Conservation (phyloP, 2,329 filamentous ascomycete genomes). For the Botrytis aclada region DNA sequence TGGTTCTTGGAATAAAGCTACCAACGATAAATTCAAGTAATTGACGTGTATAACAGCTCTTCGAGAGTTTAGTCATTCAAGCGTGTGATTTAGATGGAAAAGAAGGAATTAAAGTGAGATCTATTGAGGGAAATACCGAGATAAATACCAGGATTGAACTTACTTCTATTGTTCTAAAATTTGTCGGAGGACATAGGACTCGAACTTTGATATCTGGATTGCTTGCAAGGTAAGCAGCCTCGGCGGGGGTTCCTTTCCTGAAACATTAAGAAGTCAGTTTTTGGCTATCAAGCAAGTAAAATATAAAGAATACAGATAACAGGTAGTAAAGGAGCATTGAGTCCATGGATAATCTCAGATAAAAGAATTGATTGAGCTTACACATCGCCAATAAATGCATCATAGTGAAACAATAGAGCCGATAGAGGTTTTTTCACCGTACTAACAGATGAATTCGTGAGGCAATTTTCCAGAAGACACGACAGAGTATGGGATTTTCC, state of each 20-base stretch:
- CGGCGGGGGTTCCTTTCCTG: constrained; percentile 42
- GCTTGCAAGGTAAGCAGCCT: constrained; percentile 54
- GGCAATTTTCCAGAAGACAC: constrained; percentile 51
- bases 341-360: rapidly evolving
- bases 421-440: constrained; percentile 47
- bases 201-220: constrained; percentile 45
- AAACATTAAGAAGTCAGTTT: neutral
- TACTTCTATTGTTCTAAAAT: constrained; percentile 42
- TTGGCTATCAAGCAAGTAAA: neutral
- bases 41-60: neutral
- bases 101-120: neutral
- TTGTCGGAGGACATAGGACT: constrained; percentile 51
- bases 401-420: constrained; percentile 56
- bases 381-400: constrained; percentile 28
- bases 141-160: neutral
- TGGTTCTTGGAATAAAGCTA: neutral
- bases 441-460: constrained; percentile 42
- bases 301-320: neutral
- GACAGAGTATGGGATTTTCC: constrained; percentile 61
- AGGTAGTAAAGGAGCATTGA: neutral
- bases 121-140: rapidly evolving
- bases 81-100: neutral
- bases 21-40: neutral
- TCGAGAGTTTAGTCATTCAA: neutral
- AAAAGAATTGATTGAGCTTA: neutral